Base-by-base conservation (phyloP, 768 basidiomycete genomes). In the Hericium rajendrae region DNA sequence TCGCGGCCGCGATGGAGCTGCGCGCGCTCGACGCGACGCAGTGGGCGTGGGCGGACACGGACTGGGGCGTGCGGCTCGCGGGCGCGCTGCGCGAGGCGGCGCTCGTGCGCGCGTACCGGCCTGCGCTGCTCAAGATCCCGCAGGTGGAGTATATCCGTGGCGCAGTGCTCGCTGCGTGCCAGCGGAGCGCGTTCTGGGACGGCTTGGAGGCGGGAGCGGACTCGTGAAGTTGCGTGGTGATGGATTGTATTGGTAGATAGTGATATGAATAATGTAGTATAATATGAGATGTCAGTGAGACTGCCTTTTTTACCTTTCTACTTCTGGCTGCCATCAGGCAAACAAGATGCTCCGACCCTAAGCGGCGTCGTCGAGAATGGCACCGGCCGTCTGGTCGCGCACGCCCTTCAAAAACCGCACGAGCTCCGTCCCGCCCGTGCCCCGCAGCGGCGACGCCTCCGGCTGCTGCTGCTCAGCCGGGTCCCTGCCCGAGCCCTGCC, bases 401-500 rank as follows among this genome's bases (percentile, higher is more conserved):
- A 80, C 77, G 62, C 73, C 70, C 68, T 83, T 83, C 57, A 85
- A 68, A 65, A 85, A 85, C 51, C 71, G 70, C 57, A 80, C 77
- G 48, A 82, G 69, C 18, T 77, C 73, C 12, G 82, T 82, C 3
- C 83, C 83, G 3, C 83, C 83, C 13, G 82, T 83, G 5, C 83
- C 83, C 60, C 72, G 70, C 26, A 77, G 62, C 46, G 64, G 64
- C 37, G 63, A 67, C n/a, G 39, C 57, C 5, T 24, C 55, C 58
- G 5, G 41, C 11, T 12, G 0, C 4, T 43, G 53, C 32, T 22
- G 49, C 20, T 48, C 10, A 16, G 46, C 48, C 0, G 20, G 54
- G 6, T 10, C 20, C 48, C 51, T 28, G 59, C 40, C 49, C 24
- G 15, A 3, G 41, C 59, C 18, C 39, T 57, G 55, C 60, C 61